Percentiles rank a stretch among this genome's conserved stretches.
Evolutionary conservation across 805 yeast species (phyloP).

Genomic region (Candida dendrica): DNA sequence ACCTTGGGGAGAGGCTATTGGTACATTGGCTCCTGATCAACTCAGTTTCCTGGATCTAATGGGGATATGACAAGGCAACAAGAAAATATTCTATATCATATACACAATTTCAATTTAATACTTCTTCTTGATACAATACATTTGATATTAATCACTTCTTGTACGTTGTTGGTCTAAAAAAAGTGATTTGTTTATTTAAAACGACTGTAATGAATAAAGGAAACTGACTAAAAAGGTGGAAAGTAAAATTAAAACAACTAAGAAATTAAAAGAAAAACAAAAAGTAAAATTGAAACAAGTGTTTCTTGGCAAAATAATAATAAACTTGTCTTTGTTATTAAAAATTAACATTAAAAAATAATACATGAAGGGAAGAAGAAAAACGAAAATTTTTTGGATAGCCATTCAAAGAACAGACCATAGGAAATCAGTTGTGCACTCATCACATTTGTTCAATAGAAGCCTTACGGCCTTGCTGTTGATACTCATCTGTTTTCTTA

Average conservation of each 20-base stretch:
- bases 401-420: too few relatives aligned
- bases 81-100: too few relatives aligned
- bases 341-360: neutral
- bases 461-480: neutral
- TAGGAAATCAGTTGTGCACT: too few relatives aligned
- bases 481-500: neutral
- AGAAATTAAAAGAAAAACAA: neutral
- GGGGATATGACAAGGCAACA: neutral
- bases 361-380: neutral
- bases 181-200: too few relatives aligned
- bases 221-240: neutral
- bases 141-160: too few relatives aligned
- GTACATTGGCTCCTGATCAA: slow-evolving; percentile 5
- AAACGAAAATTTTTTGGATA: too few relatives aligned
- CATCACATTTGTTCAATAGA: neutral
- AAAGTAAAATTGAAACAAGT: too few relatives aligned
- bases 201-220: too few relatives aligned
- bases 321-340: neutral
- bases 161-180: too few relatives aligned
- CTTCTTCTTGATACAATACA: too few relatives aligned
- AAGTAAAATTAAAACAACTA: neutral
- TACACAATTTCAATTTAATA: too few relatives aligned
- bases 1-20: neutral
- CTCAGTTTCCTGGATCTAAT: slow-evolving; percentile 4
- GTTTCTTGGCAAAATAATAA: too few relatives aligned